These are phyloP conservation scores for Exophiala aquamarina DNA, from an alignment of 2,329 filamentous ascomycete genomes.

Conservation along the genomic window DNA sequence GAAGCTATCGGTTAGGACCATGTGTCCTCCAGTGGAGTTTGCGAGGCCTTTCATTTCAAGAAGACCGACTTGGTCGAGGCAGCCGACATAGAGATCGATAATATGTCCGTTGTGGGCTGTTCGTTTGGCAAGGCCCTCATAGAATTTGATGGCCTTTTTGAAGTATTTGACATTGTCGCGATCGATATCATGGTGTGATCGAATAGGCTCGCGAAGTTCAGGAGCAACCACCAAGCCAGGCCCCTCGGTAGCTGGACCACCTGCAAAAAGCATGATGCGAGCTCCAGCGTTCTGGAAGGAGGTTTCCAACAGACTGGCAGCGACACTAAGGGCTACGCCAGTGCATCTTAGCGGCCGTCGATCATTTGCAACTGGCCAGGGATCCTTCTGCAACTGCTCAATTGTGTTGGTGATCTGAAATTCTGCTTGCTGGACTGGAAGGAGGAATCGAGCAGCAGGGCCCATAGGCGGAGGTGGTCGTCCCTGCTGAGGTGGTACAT, in stretches of 20 bases:
- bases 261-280: constrained; percentile 95
- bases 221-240: constrained; percentile 96
- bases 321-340: constrained; percentile 93
- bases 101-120: constrained; percentile 96
- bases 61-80: constrained; percentile 93
- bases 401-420: constrained; percentile 96
- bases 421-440: constrained; percentile 93
- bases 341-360: constrained; percentile 88
- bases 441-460: constrained; percentile 82
- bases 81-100: constrained; percentile 96
- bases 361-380: constrained; percentile 95
- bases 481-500: constrained; percentile 70
- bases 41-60: constrained; percentile 97
- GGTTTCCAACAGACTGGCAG: constrained; percentile 86
- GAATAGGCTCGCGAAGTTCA: constrained; percentile 92
- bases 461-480: constrained; percentile 73
- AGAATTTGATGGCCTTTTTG: constrained; percentile 99
- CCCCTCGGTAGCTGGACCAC: constrained; percentile 91
- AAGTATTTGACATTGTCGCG: constrained; percentile 99
- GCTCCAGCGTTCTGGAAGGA: constrained; percentile 95
- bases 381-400: constrained; percentile 93
- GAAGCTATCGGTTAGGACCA: constrained; percentile 97
- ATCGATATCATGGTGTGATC: constrained; percentile 98
- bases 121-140: constrained; percentile 89
- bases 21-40: constrained; percentile 95